Base-by-base conservation (phyloP, 805 yeast genomes). In the Yarrowia phangngaensis region DNA sequence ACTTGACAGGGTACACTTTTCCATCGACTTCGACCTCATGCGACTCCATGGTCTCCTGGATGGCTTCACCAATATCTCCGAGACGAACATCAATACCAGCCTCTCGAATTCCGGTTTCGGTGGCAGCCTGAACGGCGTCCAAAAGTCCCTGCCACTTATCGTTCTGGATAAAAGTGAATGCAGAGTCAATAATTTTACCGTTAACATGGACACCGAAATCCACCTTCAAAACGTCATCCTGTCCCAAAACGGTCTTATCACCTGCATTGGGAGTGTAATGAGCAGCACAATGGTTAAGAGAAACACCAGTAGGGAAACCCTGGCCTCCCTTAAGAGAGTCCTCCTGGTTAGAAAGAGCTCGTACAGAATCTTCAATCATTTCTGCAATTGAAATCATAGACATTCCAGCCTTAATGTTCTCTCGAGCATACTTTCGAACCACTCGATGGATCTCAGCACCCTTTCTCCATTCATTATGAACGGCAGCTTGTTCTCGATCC, bases 221-320 rank as follows among this genome's bases (percentile, higher is more conserved):
- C 29, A 92, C 90, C 69, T 92, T 92, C 86, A 92, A 79, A 36
- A 92, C 96, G 65, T 92, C 98, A 53, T 86, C 95, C 59, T 87
- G 78, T 53, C 75, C 71, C 56, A 92, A 70, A 2, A 84, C 83
- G 6, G 85, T 75, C 59, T 79, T 86, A 64, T 92, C 98, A 9
- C 95, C 95, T 4, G 90, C 82, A 68, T 92, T 92, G 11, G 98
- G 98, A 0, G 97, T 90, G 67, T 88, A 92, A 64, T 92, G 99
- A 0, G 98, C 98, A 19, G 99, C 99, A 62, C 87, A 82, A 62
- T 88, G 84, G 67, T 92, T 92, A 55, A 90, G 66, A 1, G 95
- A 86, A 29, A 92, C 75, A 52, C 99, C 99, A n/a, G 97, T 88
- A 43, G 99, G 99, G 74, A 92, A 92, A 5, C 97, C 99, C 59